These are phyloP conservation scores for Triglochin maritima DNA, from an alignment of 106 monocot genomes.

Conservation along the genomic window DNA sequence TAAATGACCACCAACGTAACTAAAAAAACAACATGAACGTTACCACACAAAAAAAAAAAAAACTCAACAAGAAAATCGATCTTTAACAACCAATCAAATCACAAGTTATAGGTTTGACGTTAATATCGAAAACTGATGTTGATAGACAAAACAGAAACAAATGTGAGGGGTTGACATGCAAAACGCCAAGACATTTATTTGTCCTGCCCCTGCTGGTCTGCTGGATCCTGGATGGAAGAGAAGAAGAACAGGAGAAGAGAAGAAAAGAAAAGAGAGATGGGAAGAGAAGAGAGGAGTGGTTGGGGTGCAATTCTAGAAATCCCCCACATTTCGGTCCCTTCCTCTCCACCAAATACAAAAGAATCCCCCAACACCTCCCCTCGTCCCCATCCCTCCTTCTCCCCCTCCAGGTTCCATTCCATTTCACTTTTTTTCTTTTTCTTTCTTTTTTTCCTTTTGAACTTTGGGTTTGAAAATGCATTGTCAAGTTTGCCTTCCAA, in stretches of 20 bases:
- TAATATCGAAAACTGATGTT: no score
- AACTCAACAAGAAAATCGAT: no score
- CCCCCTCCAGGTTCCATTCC: background rate
- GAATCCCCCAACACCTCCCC: background rate
- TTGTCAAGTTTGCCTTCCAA: background rate
- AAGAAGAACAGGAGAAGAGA: background rate
- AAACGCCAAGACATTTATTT: background rate
- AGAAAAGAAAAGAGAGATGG: background rate
- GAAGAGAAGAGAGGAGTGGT: background rate
- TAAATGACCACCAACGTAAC: no score
- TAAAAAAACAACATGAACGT: no score
- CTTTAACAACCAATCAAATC: no score
- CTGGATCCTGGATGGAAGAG: background rate
- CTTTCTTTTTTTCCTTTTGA: background rate
- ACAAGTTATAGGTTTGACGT: no score
- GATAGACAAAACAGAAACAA: no score
- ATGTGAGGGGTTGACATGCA: background rate
- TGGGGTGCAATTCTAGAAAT: slow-evolving; percentile 1
- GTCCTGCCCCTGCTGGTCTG: background rate
- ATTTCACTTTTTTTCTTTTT: background rate
- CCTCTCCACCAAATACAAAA: background rate
- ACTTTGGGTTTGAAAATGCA: background rate
- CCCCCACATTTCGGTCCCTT: slow-evolving; percentile 3
- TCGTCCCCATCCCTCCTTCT: background rate
- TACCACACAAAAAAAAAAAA: no score